Conservation (phyloP, 305 asterid species). For the Withania somnifera region DNA sequence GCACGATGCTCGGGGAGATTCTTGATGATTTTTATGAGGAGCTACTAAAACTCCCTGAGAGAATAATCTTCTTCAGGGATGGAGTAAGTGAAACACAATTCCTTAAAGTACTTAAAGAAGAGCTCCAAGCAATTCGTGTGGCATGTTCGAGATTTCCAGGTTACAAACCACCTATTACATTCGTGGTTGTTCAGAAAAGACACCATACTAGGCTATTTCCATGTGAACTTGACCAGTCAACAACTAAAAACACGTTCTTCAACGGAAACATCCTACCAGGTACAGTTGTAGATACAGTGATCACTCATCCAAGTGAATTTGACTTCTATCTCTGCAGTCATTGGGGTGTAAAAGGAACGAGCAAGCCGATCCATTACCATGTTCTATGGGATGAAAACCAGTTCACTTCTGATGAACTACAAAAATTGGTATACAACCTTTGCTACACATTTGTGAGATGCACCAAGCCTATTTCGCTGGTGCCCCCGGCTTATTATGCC, state of each 20-base stretch:
- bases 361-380: slow-evolving; percentile 81
- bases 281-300: slow-evolving; percentile 76
- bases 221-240: slow-evolving; percentile 21
- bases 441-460: slow-evolving; percentile 92
- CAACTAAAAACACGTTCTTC: slow-evolving; percentile 6
- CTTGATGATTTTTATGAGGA: slow-evolving; percentile 55
- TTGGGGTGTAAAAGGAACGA: slow-evolving; percentile 88
- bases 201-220: slow-evolving; percentile 85
- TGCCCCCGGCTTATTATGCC: slow-evolving; percentile 89
- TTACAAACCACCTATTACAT: slow-evolving; percentile 73
- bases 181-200: slow-evolving; percentile 78
- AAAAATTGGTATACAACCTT: slow-evolving; percentile 73
- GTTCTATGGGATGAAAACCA: slow-evolving; percentile 73
- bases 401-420: slow-evolving; percentile 83
- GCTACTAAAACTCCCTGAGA: slow-evolving; percentile 41
- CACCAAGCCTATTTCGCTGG: slow-evolving; percentile 90
- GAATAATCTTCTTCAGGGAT: slow-evolving; percentile 78
- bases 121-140: slow-evolving; percentile 43
- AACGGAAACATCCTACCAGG: slow-evolving; percentile 80
- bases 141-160: slow-evolving; percentile 53
- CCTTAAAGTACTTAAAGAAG: slow-evolving; percentile 54
- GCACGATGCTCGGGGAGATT: slow-evolving; percentile 58
- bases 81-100: slow-evolving; percentile 95
- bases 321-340: slow-evolving; percentile 93
- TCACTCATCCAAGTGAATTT: slow-evolving; percentile 75